Evolutionary conservation across 352 stramenopile species (phyloP).

Genomic region (Phytophthora pluvialis): DNA sequence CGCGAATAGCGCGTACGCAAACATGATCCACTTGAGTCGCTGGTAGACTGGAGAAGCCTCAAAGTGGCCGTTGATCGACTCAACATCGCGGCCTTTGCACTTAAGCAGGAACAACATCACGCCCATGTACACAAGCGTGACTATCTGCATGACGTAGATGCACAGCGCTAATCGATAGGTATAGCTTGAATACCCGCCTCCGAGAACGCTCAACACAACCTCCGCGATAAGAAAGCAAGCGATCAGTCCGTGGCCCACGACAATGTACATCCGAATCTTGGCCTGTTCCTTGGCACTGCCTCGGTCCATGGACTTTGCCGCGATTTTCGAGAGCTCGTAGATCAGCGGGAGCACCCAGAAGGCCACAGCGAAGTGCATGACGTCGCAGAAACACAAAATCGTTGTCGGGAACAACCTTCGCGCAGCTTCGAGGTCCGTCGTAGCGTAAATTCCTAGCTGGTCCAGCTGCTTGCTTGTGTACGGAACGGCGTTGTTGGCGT

Average conservation of each 20-base stretch:
- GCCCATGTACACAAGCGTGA: conserved; percentile 54
- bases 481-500: conserved; percentile 39
- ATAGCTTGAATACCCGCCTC: conserved; percentile 44
- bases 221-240: conserved; percentile 36
- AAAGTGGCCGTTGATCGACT: conserved; percentile 61
- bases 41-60: conserved; percentile 62
- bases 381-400: conserved; percentile 53
- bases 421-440: conserved; percentile 36
- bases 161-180: conserved; percentile 45
- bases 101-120: conserved; percentile 47
- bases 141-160: conserved; percentile 58
- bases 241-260: conserved; percentile 39
- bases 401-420: conserved; percentile 37
- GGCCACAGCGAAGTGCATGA: conserved; percentile 54
- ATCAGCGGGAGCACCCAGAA: conserved; percentile 60
- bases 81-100: conserved; percentile 52
- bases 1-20: conserved; percentile 51
- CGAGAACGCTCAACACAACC: conserved; percentile 30
- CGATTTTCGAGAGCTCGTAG: conserved; percentile 69
- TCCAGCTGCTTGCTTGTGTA: conserved; percentile 51
- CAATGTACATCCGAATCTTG: conserved; percentile 49
- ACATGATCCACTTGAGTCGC: conserved; percentile 66
- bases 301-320: conserved; percentile 67
- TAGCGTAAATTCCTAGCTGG: conserved; percentile 55
- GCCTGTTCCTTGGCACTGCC: conserved; percentile 46